These are phyloP conservation scores for Colletotrichum theobromicola DNA, from an alignment of 2,329 filamentous ascomycete species.

Conservation along the genomic window DNA sequence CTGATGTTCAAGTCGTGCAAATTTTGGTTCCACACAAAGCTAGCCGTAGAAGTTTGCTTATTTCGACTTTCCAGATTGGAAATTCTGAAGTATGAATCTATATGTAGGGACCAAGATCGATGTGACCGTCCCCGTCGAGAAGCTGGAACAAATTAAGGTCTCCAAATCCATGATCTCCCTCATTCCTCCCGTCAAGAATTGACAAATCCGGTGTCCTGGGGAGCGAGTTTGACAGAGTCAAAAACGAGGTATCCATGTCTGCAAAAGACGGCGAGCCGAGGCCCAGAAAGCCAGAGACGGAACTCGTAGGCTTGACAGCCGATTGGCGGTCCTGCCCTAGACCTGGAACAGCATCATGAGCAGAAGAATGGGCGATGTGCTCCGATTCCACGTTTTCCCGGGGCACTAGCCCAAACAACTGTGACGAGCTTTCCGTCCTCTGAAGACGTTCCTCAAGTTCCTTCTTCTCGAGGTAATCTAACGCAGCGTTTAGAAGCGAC, in stretches of 20 bases:
- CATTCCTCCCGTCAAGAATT: slow-evolving; percentile 40
- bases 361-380: neutral
- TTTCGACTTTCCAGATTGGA: neutral
- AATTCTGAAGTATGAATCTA: slow-evolving; percentile 12
- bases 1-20: neutral
- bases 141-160: slow-evolving; percentile 56
- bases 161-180: slow-evolving; percentile 47
- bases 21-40: neutral
- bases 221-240: slow-evolving; percentile 41
- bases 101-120: slow-evolving; percentile 51
- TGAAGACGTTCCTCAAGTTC: slow-evolving; percentile 51
- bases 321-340: neutral
- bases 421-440: slow-evolving; percentile 55
- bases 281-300: slow-evolving; percentile 22
- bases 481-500: slow-evolving; percentile 50
- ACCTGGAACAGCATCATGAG: slow-evolving; percentile 12
- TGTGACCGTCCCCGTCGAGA: slow-evolving; percentile 56
- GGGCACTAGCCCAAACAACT: slow-evolving; percentile 56
- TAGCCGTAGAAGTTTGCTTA: neutral
- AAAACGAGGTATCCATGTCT: slow-evolving; percentile 42
- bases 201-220: slow-evolving; percentile 46
- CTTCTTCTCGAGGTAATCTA: slow-evolving; percentile 51
- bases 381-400: slow-evolving; percentile 24
- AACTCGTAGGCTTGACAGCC: neutral
- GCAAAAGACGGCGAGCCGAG: slow-evolving; percentile 36